Evolutionary conservation across 768 basidiomycete genomes (phyloP), one percentile per base, ranked within the genome.

Genomic region (Trametes cinnabarina): DNA sequence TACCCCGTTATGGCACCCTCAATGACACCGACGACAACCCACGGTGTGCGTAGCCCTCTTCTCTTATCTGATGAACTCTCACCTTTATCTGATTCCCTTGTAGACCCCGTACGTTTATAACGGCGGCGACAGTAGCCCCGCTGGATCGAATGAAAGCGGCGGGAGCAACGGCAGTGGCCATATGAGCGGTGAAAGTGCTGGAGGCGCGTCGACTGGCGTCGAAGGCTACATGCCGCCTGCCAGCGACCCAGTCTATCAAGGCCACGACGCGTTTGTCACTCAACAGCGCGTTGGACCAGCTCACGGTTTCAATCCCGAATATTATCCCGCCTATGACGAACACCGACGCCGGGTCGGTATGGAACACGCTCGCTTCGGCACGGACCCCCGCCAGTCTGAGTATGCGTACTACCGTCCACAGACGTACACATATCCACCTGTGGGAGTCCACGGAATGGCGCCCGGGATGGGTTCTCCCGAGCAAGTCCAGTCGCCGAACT

Each of bases 281-380:
- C 51, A 19, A 9, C 57, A 56, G 42, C 61, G 51, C 42, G 61
- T 47, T 23, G 54, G 26, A 32, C 48, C 47, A 20, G 48, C 46
- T 12, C 39, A 48, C 23, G 50, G 15, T 17, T 65, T 54, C 57
- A 61, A 65, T 37, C 61, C 37, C 17, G 42, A 55, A 19, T 47
- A 57, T n/a, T 63, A 65, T 34, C 61, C 61, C 15, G 64, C 64
- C 20, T 65, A 63, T 42, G 62, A 65, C 50, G 58, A 56, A 26
- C 41, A 57, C 17, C 43, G 46, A 43, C 58, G 56, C 35, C 43
- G 64, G 28, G 53, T 65, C 25, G 64, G 61, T 6, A 49, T 62
- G 55, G 64, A 62, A 22, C 61, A 62, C 19, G 55, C 58, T 12
- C 50, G 61, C 19, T 55, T 57, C 44, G 61, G 56, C 35, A 57